phyloP scores from a whole-genome alignment of 305 asterid species.

The Fraxinus velutina region DNA sequence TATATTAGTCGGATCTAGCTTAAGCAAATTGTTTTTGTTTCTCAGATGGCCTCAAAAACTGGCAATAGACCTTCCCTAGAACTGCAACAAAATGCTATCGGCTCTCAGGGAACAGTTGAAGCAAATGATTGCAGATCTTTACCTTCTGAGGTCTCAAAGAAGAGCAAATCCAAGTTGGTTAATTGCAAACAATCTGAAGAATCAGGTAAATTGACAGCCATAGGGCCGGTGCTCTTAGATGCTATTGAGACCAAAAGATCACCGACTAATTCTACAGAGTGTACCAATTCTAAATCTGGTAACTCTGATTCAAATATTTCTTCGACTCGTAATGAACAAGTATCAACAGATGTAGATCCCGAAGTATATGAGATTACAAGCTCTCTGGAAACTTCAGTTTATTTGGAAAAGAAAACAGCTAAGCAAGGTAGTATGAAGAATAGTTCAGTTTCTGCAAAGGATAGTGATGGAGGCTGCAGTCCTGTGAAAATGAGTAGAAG shows the following conservation, averaged over 20 bases:
- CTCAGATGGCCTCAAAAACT: slow-evolving; percentile 30
- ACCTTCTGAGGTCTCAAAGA: slow-evolving; percentile 13
- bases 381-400: slow-evolving; percentile 34
- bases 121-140: slow-evolving; percentile 17
- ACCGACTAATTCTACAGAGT: slow-evolving; percentile 19
- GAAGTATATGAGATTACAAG: slow-evolving; percentile 32
- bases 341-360: slow-evolving; percentile 33
- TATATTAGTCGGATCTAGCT: slow-evolving; percentile 12
- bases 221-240: slow-evolving; percentile 10
- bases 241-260: slow-evolving; percentile 26
- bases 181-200: slow-evolving; percentile 17
- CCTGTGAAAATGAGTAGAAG: slow-evolving; percentile 49
- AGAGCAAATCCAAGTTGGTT: slow-evolving; percentile 11
- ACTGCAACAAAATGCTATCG: slow-evolving; percentile 7
- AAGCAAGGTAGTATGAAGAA: slow-evolving; percentile 46
- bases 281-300: slow-evolving; percentile 28
- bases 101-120: slow-evolving; percentile 21
- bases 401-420: slow-evolving; percentile 24
- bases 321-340: slow-evolving; percentile 35
- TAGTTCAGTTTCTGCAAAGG: slow-evolving; percentile 54
- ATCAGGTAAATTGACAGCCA: slow-evolving; percentile 16
- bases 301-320: slow-evolving; percentile 32
- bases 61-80: slow-evolving; percentile 15
- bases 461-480: slow-evolving; percentile 38
- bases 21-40: not conserved